Evolutionary conservation across 768 basidiomycete species (phyloP).

Genomic region (Lactarius quietus): DNA sequence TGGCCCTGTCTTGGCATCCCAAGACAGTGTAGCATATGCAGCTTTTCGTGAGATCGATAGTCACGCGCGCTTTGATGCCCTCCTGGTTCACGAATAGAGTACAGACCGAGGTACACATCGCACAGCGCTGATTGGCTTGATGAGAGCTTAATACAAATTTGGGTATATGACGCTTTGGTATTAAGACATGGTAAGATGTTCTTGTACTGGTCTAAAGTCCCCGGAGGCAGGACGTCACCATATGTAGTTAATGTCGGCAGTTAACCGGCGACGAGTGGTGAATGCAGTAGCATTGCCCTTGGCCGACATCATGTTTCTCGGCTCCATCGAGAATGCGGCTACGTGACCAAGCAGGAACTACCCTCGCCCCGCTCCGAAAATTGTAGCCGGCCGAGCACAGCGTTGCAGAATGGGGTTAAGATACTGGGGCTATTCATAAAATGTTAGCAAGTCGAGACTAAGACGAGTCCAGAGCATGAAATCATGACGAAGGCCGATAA

Average conservation of each 20-base stretch:
- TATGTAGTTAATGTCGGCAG: too few relatives aligned
- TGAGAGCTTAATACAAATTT: background rate
- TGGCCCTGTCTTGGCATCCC: background rate
- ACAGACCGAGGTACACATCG: background rate
- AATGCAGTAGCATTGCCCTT: background rate
- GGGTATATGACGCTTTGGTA: background rate
- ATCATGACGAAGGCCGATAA: constrained; percentile 7
- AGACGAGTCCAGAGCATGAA: constrained; percentile 8
- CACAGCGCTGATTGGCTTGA: background rate
- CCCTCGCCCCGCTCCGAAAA: background rate
- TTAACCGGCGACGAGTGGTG: too few relatives aligned
- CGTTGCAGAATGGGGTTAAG: constrained; percentile 13
- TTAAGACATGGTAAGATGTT: background rate
- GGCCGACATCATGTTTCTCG: background rate
- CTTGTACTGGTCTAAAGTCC: background rate
- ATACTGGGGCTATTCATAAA: background rate
- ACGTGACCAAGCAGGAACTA: background rate
- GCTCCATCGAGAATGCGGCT: background rate
- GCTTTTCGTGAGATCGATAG: background rate
- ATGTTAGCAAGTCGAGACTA: constrained; percentile 9
- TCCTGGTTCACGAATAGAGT: background rate
- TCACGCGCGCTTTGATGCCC: background rate
- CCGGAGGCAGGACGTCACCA: background rate
- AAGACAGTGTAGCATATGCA: background rate
- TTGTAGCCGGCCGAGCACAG: background rate